Evolutionary conservation across 176 grass and related monocot species (phyloP), one percentile per base, ranked within the genome.

Genomic region (Rhynchospora breviuscula): DNA sequence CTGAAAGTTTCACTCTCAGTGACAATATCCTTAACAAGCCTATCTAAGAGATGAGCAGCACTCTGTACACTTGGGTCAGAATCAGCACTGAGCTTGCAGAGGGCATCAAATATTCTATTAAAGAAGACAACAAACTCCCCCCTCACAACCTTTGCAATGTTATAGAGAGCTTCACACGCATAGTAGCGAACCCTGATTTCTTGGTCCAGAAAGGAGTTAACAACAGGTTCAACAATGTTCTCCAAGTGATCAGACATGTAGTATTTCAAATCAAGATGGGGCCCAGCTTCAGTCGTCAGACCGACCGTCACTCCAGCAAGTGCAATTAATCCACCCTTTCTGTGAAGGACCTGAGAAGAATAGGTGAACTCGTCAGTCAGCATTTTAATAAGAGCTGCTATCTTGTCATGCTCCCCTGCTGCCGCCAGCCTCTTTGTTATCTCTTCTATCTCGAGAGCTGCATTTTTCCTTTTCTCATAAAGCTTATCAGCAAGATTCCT

Each of bases 91-190:
- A 99, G 85, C 88, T 99, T 99, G 83, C 97, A 99, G 79, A 99
- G 82, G 1, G 91, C 88, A 92, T 99, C 97, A 48, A 99, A 99
- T 88, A 99, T 96, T 85, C 91, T 92, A 85, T 99, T 99, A 83
- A 99, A 99, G 59, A 89, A 96, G 64, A 99, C 73, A 26, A 99
- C 93, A 79, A 96, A 96, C 80, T 99, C 97, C 59, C 97, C 97
- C 90, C 97, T 89, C 67, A 99, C 97, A 89, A 99, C 97, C 97
- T 99, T 99, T 86, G 97, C 97, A 86, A 99, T 99, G 77, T 99
- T 99, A 85, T 99, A 99, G 78, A 99, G 74, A 66, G 97, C 97
- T 92, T 99, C 97, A 85, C 97, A 99, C 58, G 97, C 93, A 86
- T 99, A 99, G 78, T 96, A 99, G 35, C 97, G 93, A 77, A 99